Evolutionary conservation across 2,329 filamentous ascomycete genomes (phyloP), one percentile per base, ranked within the genome.

Genomic region (Cladophialophora chaetospira): DNA sequence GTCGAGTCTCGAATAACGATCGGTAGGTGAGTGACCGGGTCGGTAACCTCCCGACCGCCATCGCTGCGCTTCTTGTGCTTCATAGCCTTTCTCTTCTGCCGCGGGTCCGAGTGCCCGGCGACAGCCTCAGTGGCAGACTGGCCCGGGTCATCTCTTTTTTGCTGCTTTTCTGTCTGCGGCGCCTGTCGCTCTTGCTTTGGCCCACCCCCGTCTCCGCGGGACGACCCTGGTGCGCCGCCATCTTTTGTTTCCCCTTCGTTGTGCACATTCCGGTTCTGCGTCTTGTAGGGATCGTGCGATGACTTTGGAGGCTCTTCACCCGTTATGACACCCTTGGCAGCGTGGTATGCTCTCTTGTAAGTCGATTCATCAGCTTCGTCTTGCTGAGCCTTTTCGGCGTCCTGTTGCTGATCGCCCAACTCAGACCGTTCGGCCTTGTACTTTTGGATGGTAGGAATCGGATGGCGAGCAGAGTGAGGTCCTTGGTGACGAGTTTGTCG

Each of bases 1-100:
- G 86, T 88, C 65, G 85, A 85, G 67, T 89, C 87, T 66, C 88
- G 84, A 31, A 89, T 86, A 31, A 73, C 76, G 45, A 89, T 79
- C 1, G 86, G 86, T 2, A 89, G 75, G 70, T 89, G 87, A 1
- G 87, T 90, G 35, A 89, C 79, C 0, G 87, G 87, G 66, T 90
- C 87, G 1, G 86, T 89, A 44, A 89, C 87, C 67, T 87, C 79
- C 57, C 80, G 75, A 56, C 79, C 77, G 23, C 77, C 75, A 26
- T 75, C 72, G 55, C 79, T 75, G 26, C 75, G 72, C 43, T 70
- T 73, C 57, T 71, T 72, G 56, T 79, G 75, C 66, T 80, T 79
- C 73, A 80, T 75, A 10, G 69, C 63, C 67, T 81, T 80, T 35
- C 79, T 69, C 57, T 75, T 74, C 58, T 77, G 70, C 64, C 75